Conservation (phyloP, 192 early-diverging fungal genomes). For the Backusella liffmaniae region DNA sequence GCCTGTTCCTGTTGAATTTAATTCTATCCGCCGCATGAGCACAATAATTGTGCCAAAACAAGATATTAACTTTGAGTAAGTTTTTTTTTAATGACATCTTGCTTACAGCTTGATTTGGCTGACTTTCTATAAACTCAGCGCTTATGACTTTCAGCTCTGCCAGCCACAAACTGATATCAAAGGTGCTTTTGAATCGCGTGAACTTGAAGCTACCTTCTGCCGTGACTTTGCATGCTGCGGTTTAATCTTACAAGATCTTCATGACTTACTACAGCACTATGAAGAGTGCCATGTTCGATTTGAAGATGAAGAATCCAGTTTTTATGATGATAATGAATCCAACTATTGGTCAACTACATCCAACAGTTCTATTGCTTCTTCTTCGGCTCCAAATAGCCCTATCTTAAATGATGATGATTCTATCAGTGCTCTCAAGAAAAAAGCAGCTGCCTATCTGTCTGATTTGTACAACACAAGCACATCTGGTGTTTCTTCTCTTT, state of each 20-base stretch:
- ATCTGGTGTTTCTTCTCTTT: background rate
- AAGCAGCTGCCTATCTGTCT: conserved; percentile 32
- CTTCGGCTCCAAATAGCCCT: conserved; percentile 23
- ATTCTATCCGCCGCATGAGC: conserved; percentile 28
- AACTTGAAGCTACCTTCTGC: conserved; percentile 89
- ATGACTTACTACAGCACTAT: conserved; percentile 95
- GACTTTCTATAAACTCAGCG: conserved; percentile 11
- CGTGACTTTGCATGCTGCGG: conserved; percentile 97
- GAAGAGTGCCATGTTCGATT: conserved; percentile 92
- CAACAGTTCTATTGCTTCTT: background rate
- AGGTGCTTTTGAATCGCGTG: conserved; percentile 54
- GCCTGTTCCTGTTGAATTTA: conserved; percentile 37
- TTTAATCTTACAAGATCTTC: conserved; percentile 81
- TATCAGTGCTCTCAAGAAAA: conserved; percentile 35
- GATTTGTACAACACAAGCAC: conserved; percentile 22
- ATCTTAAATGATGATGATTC: conserved; percentile 1
- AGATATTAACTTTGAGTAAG: conserved; percentile 44
- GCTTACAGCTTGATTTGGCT: background rate
- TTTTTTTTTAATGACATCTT: background rate
- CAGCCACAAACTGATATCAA: conserved; percentile 27
- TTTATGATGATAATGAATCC: conserved; percentile 44
- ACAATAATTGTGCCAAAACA: conserved; percentile 31
- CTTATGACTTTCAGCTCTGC: conserved; percentile 31
- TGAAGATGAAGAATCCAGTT: conserved; percentile 74
- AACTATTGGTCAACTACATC: conserved; percentile 10